Evolutionary conservation across 176 grass and related monocot species (phyloP), one percentile per base, ranked within the genome.

Genomic region (Tillandsia leiboldiana): DNA sequence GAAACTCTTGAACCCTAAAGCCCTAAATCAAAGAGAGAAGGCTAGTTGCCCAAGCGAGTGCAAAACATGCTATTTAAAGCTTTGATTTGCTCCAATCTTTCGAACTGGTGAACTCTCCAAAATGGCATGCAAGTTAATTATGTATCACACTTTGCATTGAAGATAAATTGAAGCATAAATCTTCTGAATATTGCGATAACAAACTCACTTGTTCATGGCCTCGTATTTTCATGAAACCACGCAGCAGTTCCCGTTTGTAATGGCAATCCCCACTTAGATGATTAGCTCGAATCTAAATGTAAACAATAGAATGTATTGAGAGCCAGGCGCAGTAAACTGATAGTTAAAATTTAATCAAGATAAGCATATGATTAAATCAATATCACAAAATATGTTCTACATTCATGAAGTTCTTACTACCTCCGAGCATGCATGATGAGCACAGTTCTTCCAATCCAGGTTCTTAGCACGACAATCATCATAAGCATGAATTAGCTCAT

Each of bases 391-490:
- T 64, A 18, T 56, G 52, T 56, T 56, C 9, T 56, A 13, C 13
- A 12, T 13, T 56, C 52, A 13, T 13, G 52, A 59, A 18, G 20
- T 59, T 59, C 54, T 73, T 23, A 18, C 69, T 90, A 90, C 94
- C 89, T 93, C 94, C 15, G 89, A 90, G 80, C 94, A 99, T 81
- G 87, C 94, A 84, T 99, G 89, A 71, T 99, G 94, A 64, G 71
- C 89, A 66, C 94, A 99, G 85, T 99, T 93, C 63, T 27, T 86
- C 89, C 89, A 90, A 58, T 93, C 75, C 48, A 99, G 0, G 75
- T 96, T 92, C 80, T 93, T 99, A 63, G 22, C 68, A 69, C 88
- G 79, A 0, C 94, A 99, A 51, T 93, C 94, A 63, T 99, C 94
- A 78, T 99, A 93, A 75, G 89, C 94, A 82, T 99, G 89, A 77